Conservation (phyloP, 1,284 basidiomycete genomes). For the Dichomitus squalens region DNA sequence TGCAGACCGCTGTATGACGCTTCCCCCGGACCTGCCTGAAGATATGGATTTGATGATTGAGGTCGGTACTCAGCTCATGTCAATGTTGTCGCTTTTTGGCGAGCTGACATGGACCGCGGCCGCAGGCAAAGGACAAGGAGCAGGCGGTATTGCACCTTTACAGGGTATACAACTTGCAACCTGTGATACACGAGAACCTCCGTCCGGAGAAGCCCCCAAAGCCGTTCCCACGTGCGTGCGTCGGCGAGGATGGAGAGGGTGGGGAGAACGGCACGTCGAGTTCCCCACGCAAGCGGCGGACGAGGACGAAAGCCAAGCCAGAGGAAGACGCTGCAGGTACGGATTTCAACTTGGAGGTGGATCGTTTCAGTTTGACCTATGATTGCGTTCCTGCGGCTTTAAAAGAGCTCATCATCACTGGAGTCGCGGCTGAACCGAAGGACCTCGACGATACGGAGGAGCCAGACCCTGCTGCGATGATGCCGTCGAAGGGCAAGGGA, state of each 20-base stretch:
- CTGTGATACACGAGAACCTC: constrained; percentile 58
- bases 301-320: neutral
- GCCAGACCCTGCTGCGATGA: too few relatives aligned
- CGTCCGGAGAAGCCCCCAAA: constrained; percentile 41
- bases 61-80: constrained; percentile 32
- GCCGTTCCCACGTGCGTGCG: constrained; percentile 40
- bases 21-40: constrained; percentile 59
- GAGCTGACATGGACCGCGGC: neutral
- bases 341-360: too few relatives aligned
- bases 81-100: too few relatives aligned
- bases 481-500: neutral
- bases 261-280: neutral
- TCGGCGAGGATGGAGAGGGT: constrained; percentile 4
- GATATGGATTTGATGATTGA: constrained; percentile 89
- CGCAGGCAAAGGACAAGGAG: constrained; percentile 84
- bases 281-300: neutral
- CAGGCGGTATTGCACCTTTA: constrained; percentile 90
- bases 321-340: constrained; percentile 6
- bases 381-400: too few relatives aligned
- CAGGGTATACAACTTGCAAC: constrained; percentile 73
- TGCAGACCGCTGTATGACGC: constrained; percentile 71
- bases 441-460: constrained; percentile 8
- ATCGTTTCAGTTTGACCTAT: too few relatives aligned
- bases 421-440: constrained; percentile 11
- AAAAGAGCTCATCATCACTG: constrained; percentile 1